phyloP scores from a whole-genome alignment of 345 rosid genomes.

The Syzygium grande region DNA sequence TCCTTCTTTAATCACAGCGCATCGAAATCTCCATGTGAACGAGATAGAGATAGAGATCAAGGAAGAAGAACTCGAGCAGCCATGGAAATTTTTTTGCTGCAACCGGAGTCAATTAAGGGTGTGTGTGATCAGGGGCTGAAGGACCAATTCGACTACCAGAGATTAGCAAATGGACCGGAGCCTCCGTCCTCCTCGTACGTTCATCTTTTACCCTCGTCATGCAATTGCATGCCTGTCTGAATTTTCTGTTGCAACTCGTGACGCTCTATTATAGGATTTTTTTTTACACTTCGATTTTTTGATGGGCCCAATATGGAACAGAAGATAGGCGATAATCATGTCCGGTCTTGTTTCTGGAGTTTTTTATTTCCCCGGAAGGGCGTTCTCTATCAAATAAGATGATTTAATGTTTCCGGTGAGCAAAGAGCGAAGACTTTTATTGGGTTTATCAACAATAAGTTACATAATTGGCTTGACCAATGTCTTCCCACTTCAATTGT shows the following conservation, averaged over 20 bases:
- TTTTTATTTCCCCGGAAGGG: neutral
- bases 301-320: neutral
- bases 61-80: too few species aligned
- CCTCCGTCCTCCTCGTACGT: too few species aligned
- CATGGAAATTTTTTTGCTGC: too few species aligned
- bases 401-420: neutral
- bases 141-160: too few species aligned
- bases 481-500: neutral
- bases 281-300: neutral
- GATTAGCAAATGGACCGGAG: too few species aligned
- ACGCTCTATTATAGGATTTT: neutral
- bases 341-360: neutral
- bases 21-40: too few species aligned
- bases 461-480: neutral
- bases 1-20: too few species aligned
- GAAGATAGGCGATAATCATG: neutral
- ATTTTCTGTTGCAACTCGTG: neutral
- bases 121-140: too few species aligned
- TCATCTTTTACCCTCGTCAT: too few species aligned
- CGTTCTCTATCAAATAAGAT: neutral
- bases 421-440: neutral
- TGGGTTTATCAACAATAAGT: neutral
- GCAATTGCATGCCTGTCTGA: neutral
- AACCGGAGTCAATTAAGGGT: too few species aligned
- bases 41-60: too few species aligned